Evolutionary conservation across 2,329 filamentous ascomycete species (phyloP).

Genomic region (Epichloe glyceriae): DNA sequence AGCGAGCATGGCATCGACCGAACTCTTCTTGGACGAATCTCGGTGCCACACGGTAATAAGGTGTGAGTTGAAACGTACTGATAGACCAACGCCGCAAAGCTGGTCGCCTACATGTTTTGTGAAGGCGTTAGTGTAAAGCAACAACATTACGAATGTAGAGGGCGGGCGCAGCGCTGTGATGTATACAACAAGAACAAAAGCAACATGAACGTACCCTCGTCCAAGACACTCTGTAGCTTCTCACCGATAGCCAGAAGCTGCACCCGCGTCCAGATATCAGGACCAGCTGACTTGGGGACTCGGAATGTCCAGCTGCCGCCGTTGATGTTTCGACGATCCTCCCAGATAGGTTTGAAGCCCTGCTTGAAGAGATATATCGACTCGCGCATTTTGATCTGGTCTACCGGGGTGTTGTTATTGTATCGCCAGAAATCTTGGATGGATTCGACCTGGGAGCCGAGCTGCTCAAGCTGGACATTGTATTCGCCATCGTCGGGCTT

Average conservation of each 20-base stretch:
- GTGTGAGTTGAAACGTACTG: conserved; percentile 77
- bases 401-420: conserved; percentile 68
- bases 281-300: conserved; percentile 60
- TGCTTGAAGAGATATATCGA: conserved; percentile 70
- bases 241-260: conserved; percentile 75
- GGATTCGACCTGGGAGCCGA: conserved; percentile 57
- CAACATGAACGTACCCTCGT: conserved; percentile 42
- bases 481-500: conserved; percentile 33
- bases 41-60: conserved; percentile 92
- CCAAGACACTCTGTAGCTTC: conserved; percentile 60
- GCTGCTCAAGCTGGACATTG: conserved; percentile 45
- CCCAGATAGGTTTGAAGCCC: conserved; percentile 66
- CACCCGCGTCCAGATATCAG: conserved; percentile 70
- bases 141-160: no score
- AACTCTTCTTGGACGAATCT: conserved; percentile 66
- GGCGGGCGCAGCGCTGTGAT: no score
- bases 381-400: conserved; percentile 63
- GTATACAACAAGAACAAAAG: neutral
- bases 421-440: conserved; percentile 78
- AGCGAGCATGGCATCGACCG: conserved; percentile 60
- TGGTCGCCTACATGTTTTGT: conserved; percentile 49
- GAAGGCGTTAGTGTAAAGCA: neutral
- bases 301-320: conserved; percentile 91
- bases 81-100: conserved; percentile 79
- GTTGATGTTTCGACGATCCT: conserved; percentile 72